A percentile compares a stretch with the other conserved stretches of the same genome.
Conservation (phyloP, 2,329 filamentous ascomycete species). For the Colletotrichum sp. region DNA sequence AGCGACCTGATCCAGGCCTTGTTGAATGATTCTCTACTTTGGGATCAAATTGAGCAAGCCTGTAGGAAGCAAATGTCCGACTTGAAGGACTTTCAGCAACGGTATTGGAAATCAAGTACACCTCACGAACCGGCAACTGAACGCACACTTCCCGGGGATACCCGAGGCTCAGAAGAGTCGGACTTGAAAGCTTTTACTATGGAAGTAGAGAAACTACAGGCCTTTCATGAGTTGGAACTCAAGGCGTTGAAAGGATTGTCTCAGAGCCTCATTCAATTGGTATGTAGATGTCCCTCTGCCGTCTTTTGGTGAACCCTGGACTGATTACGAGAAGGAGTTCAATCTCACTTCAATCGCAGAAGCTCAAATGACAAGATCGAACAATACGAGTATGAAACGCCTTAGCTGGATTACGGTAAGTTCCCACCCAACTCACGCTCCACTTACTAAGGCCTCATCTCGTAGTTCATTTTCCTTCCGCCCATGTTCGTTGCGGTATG, state of each 20-base stretch:
- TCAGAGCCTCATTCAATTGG: background rate
- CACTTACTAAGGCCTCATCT: background rate
- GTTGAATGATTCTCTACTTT: background rate
- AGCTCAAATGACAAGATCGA: background rate
- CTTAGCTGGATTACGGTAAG: background rate
- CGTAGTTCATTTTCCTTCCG: background rate
- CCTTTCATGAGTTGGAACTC: background rate
- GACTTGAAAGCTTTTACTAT: background rate
- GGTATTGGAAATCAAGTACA: background rate
- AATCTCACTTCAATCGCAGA: background rate
- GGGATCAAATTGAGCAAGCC: background rate
- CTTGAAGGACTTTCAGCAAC: background rate
- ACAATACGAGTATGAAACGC: background rate
- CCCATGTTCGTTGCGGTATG: background rate
- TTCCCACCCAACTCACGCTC: rapidly evolving
- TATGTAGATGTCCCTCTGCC: background rate
- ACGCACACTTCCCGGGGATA: background rate
- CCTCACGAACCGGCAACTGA: background rate
- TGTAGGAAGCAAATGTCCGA: background rate
- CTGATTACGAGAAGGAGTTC: background rate
- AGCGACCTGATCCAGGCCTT: background rate
- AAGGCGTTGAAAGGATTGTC: background rate
- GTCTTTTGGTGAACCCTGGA: no score
- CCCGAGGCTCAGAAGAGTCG: background rate
- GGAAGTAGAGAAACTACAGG: background rate